Conservation (phyloP, 169 alveolate species). For the Plasmodium sp. region DNA sequence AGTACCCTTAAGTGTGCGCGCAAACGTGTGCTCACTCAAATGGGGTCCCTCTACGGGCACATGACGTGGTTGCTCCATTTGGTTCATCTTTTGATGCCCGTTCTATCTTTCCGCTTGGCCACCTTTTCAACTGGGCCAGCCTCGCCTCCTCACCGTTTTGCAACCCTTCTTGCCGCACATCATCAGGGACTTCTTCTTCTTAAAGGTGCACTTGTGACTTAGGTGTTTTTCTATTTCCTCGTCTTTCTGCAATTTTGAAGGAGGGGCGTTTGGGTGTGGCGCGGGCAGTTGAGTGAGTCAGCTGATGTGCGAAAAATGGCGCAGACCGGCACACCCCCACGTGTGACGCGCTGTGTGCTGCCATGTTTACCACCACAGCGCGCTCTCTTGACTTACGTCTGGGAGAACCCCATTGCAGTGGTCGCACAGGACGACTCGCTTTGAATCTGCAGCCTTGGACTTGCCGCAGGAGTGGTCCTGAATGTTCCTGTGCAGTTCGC, state of each 20-base stretch:
- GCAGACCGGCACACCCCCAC: background rate
- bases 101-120: background rate
- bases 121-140: background rate
- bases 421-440: constrained; percentile 38
- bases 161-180: constrained; percentile 39
- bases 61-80: background rate
- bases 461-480: constrained; percentile 49
- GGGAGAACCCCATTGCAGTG: constrained; percentile 37
- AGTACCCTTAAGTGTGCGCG: background rate
- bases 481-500: constrained; percentile 56
- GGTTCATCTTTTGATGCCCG: background rate
- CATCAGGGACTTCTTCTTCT: constrained; percentile 19
- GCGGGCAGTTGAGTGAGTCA: background rate
- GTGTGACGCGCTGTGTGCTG: background rate
- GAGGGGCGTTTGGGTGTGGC: background rate
- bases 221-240: constrained; percentile 56
- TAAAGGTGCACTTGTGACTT: constrained; percentile 38
- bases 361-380: background rate
- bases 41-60: background rate
- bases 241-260: constrained; percentile 10
- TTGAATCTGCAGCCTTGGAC: constrained; percentile 2
- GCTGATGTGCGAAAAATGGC: background rate
- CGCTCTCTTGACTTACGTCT: constrained; percentile 29
- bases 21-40: background rate
- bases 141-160: constrained; percentile 23